These are phyloP conservation scores for Ramicandelaber brevisporus DNA, from an alignment of 192 early-diverging fungal genomes.

Conservation along the genomic window DNA sequence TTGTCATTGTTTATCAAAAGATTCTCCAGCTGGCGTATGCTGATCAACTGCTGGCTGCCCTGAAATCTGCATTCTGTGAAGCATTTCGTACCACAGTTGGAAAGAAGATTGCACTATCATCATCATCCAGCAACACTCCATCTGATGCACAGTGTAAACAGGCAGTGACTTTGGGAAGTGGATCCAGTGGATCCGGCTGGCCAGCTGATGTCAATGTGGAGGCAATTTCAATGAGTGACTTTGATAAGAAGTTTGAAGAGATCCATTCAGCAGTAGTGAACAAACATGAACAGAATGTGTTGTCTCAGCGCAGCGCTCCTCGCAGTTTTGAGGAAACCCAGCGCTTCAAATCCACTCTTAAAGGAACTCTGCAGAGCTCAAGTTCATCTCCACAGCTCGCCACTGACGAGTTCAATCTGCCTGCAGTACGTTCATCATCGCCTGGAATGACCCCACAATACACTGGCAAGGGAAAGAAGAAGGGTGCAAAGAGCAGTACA, in stretches of 20 bases:
- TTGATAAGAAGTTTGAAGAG: slow-evolving; percentile 45
- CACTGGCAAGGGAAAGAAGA: slow-evolving; percentile 1
- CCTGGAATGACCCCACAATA: slow-evolving; percentile 1
- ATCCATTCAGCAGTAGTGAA: slow-evolving; percentile 39
- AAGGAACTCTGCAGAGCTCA: slow-evolving; percentile 19
- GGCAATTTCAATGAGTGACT: slow-evolving; percentile 12
- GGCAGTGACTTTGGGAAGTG: too few species aligned
- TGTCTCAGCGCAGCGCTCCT: slow-evolving; percentile 24
- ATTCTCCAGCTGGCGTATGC: slow-evolving; percentile 63
- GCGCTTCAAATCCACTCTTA: slow-evolving; percentile 34
- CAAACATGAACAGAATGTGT: slow-evolving; percentile 16
- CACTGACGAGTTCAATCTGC: slow-evolving; percentile 8
- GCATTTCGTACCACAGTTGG: slow-evolving; percentile 20
- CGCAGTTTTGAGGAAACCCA: slow-evolving; percentile 59
- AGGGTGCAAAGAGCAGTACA: slow-evolving; percentile 11
- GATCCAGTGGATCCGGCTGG: too few species aligned
- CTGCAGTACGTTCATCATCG: background rate
- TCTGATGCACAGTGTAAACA: too few species aligned
- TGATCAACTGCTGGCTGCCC: slow-evolving; percentile 47
- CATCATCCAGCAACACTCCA: too few species aligned
- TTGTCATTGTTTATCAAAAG: slow-evolving; percentile 71
- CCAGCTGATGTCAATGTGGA: slow-evolving; percentile 3
- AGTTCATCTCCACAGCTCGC: slow-evolving; percentile 16
- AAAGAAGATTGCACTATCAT: slow-evolving; percentile 7
- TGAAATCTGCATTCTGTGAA: slow-evolving; percentile 36